These are phyloP conservation scores for Tetrastigma voinierianum DNA, from an alignment of 164 flowering plant species.

Conservation along the genomic window DNA sequence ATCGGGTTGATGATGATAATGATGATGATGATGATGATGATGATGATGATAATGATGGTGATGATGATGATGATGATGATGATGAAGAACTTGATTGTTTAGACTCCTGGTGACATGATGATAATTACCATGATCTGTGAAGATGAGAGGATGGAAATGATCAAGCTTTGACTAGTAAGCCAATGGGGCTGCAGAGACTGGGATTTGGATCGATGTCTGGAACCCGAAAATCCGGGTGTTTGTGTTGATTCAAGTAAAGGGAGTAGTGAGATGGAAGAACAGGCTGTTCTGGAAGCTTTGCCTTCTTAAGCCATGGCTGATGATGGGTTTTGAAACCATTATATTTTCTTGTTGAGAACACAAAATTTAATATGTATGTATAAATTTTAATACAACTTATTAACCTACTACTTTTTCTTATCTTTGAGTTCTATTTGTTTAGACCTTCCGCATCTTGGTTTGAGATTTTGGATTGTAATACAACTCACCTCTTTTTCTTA, in stretches of 20 bases:
- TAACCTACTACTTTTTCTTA: too few relatives aligned
- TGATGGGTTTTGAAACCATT: background rate
- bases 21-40: too few relatives aligned
- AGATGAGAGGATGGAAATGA: conserved; percentile 20
- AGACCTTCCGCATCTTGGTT: too few relatives aligned
- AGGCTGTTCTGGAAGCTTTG: conserved; percentile 64
- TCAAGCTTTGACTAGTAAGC: background rate
- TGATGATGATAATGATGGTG: background rate
- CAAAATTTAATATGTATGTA: too few relatives aligned
- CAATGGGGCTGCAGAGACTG: background rate
- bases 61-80: background rate
- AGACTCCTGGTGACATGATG: too few relatives aligned
- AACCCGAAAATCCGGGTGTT: conserved; percentile 10
- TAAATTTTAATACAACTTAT: background rate
- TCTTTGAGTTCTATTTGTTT: too few relatives aligned
- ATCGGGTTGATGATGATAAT: background rate
- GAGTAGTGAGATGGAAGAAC: conserved; percentile 36
- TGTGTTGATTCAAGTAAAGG: conserved; percentile 17
- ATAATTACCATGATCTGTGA: too few relatives aligned
- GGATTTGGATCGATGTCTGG: background rate
- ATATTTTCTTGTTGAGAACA: background rate
- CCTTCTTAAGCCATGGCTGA: conserved; percentile 26
- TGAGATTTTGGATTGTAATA: too few relatives aligned
- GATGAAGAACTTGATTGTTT: too few relatives aligned
- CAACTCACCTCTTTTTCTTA: too few relatives aligned